These are phyloP conservation scores for Suhomyces chickasaworum DNA, from an alignment of 1,139 yeast genomes.

Conservation along the genomic window DNA sequence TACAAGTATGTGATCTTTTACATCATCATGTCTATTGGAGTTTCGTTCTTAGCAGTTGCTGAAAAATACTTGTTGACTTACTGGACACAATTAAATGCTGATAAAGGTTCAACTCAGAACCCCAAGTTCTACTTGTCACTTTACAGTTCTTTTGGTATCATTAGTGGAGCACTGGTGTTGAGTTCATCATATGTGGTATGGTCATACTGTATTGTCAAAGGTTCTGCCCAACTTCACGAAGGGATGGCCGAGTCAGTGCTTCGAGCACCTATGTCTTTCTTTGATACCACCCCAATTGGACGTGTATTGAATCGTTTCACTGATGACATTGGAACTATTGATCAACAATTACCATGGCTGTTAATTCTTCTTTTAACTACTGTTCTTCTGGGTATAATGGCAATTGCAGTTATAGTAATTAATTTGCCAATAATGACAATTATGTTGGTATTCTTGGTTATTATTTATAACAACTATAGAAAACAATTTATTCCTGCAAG, in stretches of 20 bases:
- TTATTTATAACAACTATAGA: conserved; percentile 28
- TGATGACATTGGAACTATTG: conserved; percentile 30
- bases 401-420: conserved; percentile 25
- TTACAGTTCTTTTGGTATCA: conserved; percentile 25
- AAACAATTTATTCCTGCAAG: conserved; percentile 28
- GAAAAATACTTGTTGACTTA: conserved; percentile 28
- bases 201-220: conserved; percentile 30
- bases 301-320: conserved; percentile 34
- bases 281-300: conserved; percentile 36
- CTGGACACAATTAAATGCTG: conserved; percentile 31
- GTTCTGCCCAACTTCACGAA: conserved; percentile 29
- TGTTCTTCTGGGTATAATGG: conserved; percentile 19
- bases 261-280: conserved; percentile 35
- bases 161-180: conserved; percentile 27
- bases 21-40: conserved; percentile 21
- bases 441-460: conserved; percentile 22
- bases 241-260: conserved; percentile 30
- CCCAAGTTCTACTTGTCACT: conserved; percentile 23
- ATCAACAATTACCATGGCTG: conserved; percentile 30
- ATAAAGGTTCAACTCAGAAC: conserved; percentile 22
- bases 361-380: conserved; percentile 22
- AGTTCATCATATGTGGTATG: conserved; percentile 28
- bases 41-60: conserved; percentile 21
- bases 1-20: conserved; percentile 26
- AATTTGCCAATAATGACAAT: conserved; percentile 30